These are phyloP conservation scores for Backusella macrospora DNA, from an alignment of 192 early-diverging fungal genomes.

Conservation along the genomic window DNA sequence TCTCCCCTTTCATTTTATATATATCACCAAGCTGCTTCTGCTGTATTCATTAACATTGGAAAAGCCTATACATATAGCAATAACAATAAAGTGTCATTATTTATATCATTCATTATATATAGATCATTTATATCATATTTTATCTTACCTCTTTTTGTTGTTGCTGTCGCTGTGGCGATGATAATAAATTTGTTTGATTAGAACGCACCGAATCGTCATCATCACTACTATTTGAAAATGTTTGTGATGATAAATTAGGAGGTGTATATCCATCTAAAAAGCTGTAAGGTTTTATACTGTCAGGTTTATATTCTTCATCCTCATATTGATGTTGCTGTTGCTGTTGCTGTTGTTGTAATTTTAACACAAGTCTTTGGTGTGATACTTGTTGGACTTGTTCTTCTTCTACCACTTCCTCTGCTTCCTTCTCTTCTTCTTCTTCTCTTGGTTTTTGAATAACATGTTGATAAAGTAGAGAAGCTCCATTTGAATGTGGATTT, in stretches of 20 bases:
- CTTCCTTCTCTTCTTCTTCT: neutral
- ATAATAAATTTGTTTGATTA: conserved; percentile 5
- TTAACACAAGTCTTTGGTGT: neutral
- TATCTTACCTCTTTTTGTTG: conserved; percentile 17
- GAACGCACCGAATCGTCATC: conserved; percentile 17
- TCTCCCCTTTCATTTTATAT: neutral
- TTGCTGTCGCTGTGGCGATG: neutral
- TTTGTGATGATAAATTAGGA: conserved; percentile 8
- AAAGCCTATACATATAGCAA: neutral
- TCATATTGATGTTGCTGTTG: neutral
- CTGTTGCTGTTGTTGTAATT: neutral
- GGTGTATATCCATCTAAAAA: conserved; percentile 17
- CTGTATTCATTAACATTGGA: conserved; percentile 16
- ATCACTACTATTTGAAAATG: conserved; percentile 13
- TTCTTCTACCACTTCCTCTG: neutral
- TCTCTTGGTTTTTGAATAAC: conserved; percentile 38
- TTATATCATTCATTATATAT: neutral
- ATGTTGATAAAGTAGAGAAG: conserved; percentile 51
- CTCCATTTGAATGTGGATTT: conserved; percentile 52
- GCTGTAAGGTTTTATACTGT: neutral
- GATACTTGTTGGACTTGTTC: neutral
- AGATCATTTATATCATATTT: neutral
- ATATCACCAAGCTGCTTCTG: conserved; percentile 16
- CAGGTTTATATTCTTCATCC: neutral
- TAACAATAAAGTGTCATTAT: neutral